Evolutionary conservation across 2,329 filamentous ascomycete species (phyloP), one percentile per base, ranked within the genome.

Genomic region (Chaetomium sp.): DNA sequence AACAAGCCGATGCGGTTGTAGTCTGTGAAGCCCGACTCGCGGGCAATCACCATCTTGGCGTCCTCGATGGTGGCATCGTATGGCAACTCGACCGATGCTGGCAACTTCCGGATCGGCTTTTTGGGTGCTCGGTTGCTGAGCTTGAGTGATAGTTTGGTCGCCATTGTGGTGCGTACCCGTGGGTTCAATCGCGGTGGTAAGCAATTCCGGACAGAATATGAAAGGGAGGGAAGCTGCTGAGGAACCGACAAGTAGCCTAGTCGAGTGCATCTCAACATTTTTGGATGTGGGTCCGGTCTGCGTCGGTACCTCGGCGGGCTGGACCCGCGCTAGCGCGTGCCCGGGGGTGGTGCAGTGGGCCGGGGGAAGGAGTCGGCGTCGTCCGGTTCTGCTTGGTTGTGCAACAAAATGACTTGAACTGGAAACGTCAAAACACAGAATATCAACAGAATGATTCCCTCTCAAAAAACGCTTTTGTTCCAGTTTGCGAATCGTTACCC

Each of bases 1-100:
- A 83, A 87, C 64, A 89, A 78, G 33, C 87, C 87, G 67, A 89
- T 80, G 63, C 86, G 85, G 76, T 89, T 87, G 74, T 79, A 80
- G 75, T 89, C 86, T 65, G 76, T 75, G 56, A 87, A 78, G 54
- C 79, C 79, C 19, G 80, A 76, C 68, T 79, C 75, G 69, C 80
- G 80, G 42, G 87, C 85, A 62, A 89, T 77, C 49, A 78, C 70
- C 49, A 77, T 76, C 79, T 89, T 88, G 69, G 85, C 80, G 73
- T 86, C 82, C 71, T 89, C 85, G 64, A 89, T 80, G 9, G 84
- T 88, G 65, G 85, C 80, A 65, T 81, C 77, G 65, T 74, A 68
- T 29, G 81, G 74, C 23, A 87, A 69, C 66, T 85, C 80, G 70
- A 87, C 70, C 23, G 81, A 77, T 21, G 77, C 66, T 19, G 85